Evolutionary conservation across 1,139 yeast genomes (phyloP), one percentile per base, ranked within the genome.

Genomic region (Candida frijolesensis): DNA sequence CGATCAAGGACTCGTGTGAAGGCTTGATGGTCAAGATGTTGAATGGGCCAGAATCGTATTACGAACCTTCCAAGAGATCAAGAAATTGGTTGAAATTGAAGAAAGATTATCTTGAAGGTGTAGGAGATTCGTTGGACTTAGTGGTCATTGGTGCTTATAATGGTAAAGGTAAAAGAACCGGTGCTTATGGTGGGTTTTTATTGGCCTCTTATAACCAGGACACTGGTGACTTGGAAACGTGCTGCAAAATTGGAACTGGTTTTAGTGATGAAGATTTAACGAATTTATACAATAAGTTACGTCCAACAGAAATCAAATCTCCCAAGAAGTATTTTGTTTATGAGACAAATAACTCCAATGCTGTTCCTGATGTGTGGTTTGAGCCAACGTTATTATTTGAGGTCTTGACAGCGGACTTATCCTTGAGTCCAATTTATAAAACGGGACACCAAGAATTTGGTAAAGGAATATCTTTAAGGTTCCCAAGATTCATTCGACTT

Each of bases 171-270:
- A 95, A 94, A 67, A 80, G 99, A 62, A 91, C 98, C 0, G 97
- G 96, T 22, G 79, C 87, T 51, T 94, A 92, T 66, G 99, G 99
- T 48, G 99, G 98, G 2, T 94, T 90, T 63, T 70, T 94, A 38
- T 74, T 95, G 50, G 99, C 97, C 0, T 85, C 95, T 39, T 92
- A 90, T 65, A 92, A 94, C 62, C 83, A 84, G 48, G 97, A 92
- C 54, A 81, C 90, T 0, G 98, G 96, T 19, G 97, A 91, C 60
- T 90, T 83, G 63, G 99, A 94, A 65, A 89, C 97, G 0, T 87
- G 96, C 42, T 94, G 99, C 71, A 94, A 95, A 66, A 92, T 95
- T 50, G 99, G 99, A 42, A 95, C 99, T 0, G 99, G 99, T 0
- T 94, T 94, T 65, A 83, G 92, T 38, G 99, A 94, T 57, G 97